Conservation (phyloP, 2,329 filamentous ascomycete species). For the Harringtonia aguacate region DNA sequence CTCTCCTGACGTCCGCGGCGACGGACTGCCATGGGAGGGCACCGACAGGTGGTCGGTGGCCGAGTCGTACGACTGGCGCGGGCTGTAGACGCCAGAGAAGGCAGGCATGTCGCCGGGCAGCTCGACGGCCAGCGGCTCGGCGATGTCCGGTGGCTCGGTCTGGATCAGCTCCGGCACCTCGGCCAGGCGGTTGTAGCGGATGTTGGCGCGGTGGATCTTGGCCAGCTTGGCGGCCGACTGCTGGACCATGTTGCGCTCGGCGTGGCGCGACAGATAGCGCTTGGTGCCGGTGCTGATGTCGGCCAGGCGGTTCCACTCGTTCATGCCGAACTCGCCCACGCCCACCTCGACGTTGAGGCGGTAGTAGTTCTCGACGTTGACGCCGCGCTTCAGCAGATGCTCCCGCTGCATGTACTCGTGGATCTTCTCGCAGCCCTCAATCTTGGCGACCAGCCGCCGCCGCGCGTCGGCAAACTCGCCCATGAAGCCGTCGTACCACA, state of each 20-base stretch:
- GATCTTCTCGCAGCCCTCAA: conserved; percentile 87
- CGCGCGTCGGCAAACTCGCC: conserved; percentile 89
- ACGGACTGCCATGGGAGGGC: conserved; percentile 22
- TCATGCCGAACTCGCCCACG: conserved; percentile 96
- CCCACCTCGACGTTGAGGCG: conserved; percentile 95
- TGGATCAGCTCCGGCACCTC: conserved; percentile 11
- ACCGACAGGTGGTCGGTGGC: conserved; percentile 33
- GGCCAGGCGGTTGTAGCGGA: conserved; percentile 46
- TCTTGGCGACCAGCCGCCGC: conserved; percentile 74
- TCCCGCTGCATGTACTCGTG: conserved; percentile 80
- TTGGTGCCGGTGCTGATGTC: conserved; percentile 91
- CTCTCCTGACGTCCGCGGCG: conserved; percentile 41
- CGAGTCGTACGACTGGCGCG: conserved; percentile 46
- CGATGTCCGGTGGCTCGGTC: too few relatives aligned
- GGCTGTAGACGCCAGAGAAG: conserved; percentile 23
- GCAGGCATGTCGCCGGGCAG: conserved; percentile 45
- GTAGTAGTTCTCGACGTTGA: conserved; percentile 86
- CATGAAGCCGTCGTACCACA: conserved; percentile 92
- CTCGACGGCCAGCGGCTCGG: conserved; percentile 38
- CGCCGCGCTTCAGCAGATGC: conserved; percentile 63
- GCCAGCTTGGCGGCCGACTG: conserved; percentile 71
- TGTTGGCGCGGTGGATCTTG: conserved; percentile 69
- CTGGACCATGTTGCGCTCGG: conserved; percentile 67
- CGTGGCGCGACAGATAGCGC: conserved; percentile 64
- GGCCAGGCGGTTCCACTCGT: conserved; percentile 88